Evolutionary conservation across 306 rosid genomes (phyloP), one percentile per base, ranked within the genome.

Genomic region (Glycyrrhiza uralensis): DNA sequence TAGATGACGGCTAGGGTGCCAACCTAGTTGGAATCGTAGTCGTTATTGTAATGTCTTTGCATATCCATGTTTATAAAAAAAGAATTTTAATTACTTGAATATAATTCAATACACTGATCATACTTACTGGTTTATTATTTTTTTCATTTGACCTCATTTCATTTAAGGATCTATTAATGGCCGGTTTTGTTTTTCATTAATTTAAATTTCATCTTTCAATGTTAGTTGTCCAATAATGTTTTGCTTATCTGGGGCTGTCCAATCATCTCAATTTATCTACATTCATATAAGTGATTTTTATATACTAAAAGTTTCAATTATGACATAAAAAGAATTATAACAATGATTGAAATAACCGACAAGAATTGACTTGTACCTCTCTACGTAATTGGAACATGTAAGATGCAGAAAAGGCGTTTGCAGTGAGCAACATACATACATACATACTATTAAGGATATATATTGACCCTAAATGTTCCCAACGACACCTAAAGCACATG

Each of bases 381-480:
- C 50, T 29, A 18, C 36, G 19, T 47, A 47, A 12, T n/a, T n/a
- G 54, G 33, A 60, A 23, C 58, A 77, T 5, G 46, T 14, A 56
- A 35, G 69, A 61, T 58, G 72, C 36, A 51, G 10, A 63, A 41
- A 56, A 62, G 61, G 50, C 35, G 71, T n/a, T n/a, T 66, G 49
- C 74, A 70, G 0, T 26, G 50, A 46, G 44, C 35, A 39, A 64
- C 46, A 55, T 3, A 55, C 59, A 69, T 3, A 55, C 59, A 69
- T 69, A 32, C 42, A 76, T 45, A 42, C 29, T 55, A 56, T 28
- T 41, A 65, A 32, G 54, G 49, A 59, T n/a, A n/a, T n/a, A n/a
- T n/a, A n/a, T 74, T 74, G 85, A 79, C 90, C 88, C 86, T 33
- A 56, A 41, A 70, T 83, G 87, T 77, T 81, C 65, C 84, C 79